phyloP scores from a whole-genome alignment of 2,329 filamentous ascomycete species.

The Colletotrichum tabaci region DNA sequence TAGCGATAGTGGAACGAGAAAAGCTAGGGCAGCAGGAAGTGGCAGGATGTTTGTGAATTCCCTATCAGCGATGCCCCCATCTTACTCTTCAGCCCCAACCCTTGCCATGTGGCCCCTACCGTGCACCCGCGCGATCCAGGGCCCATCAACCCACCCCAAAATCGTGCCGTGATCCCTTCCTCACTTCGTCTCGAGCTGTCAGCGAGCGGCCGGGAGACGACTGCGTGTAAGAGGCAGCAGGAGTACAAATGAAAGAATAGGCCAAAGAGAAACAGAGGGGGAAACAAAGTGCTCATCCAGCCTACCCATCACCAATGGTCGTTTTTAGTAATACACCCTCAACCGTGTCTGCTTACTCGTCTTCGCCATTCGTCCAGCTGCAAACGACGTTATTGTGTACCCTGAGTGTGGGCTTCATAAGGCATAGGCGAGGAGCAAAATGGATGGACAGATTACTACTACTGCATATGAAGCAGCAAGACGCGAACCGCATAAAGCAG shows the following conservation, averaged over 20 bases:
- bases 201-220: not conserved
- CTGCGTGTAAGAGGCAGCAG: too few relatives aligned
- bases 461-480: not conserved
- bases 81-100: not conserved
- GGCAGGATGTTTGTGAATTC: not conserved
- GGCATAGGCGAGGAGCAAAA: too few relatives aligned
- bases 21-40: constrained; percentile 8
- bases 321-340: constrained; percentile 17
- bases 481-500: not conserved
- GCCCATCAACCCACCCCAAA: constrained; percentile 8
- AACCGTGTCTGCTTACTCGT: constrained; percentile 10
- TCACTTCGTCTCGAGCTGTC: not conserved
- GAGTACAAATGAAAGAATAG: too few relatives aligned
- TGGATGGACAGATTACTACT: not conserved
- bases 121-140: constrained; percentile 10
- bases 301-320: constrained; percentile 16
- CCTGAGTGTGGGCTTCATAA: constrained; percentile 4
- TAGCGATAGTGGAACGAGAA: constrained; percentile 4
- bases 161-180: not conserved
- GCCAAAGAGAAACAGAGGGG: too few relatives aligned
- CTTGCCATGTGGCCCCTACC: not conserved
- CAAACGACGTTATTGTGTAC: not conserved
- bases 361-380: constrained; percentile 16
- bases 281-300: not conserved
- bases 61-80: constrained; percentile 9